Conservation (phyloP, 805 yeast species). For the Millerozyma acaciae region DNA sequence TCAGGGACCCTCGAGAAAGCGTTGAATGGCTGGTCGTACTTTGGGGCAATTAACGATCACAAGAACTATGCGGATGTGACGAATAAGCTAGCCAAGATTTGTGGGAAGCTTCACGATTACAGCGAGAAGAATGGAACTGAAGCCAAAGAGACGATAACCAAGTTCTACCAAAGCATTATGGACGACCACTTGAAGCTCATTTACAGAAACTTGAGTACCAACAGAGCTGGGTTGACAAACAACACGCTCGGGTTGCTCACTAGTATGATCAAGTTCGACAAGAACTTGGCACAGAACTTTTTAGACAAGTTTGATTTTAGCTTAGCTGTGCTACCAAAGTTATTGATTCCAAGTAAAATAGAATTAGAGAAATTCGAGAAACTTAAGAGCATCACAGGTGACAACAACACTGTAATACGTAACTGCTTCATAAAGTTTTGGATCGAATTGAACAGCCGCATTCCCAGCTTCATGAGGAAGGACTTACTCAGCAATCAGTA, state of each 20-base stretch:
- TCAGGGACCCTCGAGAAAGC: constrained; percentile 25
- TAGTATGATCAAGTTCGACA: constrained; percentile 46
- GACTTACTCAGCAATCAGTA: constrained; percentile 53
- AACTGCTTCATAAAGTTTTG: constrained; percentile 58
- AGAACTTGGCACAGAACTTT: constrained; percentile 53
- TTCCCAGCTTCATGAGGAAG: constrained; percentile 56
- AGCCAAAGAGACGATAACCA: constrained; percentile 11
- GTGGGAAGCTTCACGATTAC: neutral
- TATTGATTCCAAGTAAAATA: constrained; percentile 49
- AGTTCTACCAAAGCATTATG: constrained; percentile 51
- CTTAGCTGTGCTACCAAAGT: constrained; percentile 55
- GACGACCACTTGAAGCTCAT: constrained; percentile 56
- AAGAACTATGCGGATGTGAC: constrained; percentile 45
- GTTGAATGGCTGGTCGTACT: constrained; percentile 41
- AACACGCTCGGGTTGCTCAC: constrained; percentile 58
- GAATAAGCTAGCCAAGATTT: constrained; percentile 32
- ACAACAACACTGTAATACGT: constrained; percentile 46
- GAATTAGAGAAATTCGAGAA: constrained; percentile 39
- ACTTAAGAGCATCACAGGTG: constrained; percentile 22
- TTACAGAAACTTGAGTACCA: constrained; percentile 60
- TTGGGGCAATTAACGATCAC: constrained; percentile 49
- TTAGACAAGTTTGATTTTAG: constrained; percentile 66
- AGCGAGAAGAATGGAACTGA: constrained; percentile 6
- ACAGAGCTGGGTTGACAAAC: constrained; percentile 55
- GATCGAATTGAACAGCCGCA: constrained; percentile 45